Base-by-base conservation (phyloP, 768 basidiomycete genomes). In the Nidularia sp. region DNA sequence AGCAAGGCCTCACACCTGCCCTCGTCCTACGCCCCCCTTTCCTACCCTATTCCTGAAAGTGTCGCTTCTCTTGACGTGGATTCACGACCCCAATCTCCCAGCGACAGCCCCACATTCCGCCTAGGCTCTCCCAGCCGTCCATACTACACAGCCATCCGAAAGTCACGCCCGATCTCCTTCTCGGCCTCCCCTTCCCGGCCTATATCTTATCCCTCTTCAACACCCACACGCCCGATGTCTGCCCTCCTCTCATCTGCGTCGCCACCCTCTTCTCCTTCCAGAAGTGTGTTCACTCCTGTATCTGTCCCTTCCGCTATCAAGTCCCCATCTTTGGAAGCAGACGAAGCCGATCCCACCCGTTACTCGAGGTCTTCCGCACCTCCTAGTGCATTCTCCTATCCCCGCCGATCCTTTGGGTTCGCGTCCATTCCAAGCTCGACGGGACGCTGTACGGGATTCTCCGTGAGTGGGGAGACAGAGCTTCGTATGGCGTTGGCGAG, bases 381-480 rank as follows among this genome's bases (percentile, higher is more conserved):
- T 25, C 18, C 44, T 18, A 25, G 39, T n/a, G 7, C 35, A 8
- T 41, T 49, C 8, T 31, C 6, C 32, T 13, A 6, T 29, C 12
- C 13, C 31, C 48, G 34, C 9, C 31, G 9, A 18, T 25, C 9
- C n/a, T 18, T 45, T 31, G 49, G 50, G 35, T 68, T 52, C 59
- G 60, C 58, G 1, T n/a, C n/a, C n/a, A n/a, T n/a, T n/a, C n/a
- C n/a, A n/a, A n/a, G n/a, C n/a, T n/a, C n/a, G n/a, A n/a, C n/a
- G n/a, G n/a, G n/a, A n/a, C n/a, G n/a, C n/a, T n/a, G n/a, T n/a
- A 51, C 62, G 3, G 81, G 81, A 10, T 82, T 72, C 61, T 84
- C 82, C 51, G 67, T 84, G 57, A 84, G 80, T 49, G 82, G 82
- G 8, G 79, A 83, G 64, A 79, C 77, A 50, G 82, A 84, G 60